A percentile compares a stretch with the other conserved stretches of the same genome.
phyloP scores from a whole-genome alignment of 257 asterid genomes.

The Capsicum baccatum region DNA sequence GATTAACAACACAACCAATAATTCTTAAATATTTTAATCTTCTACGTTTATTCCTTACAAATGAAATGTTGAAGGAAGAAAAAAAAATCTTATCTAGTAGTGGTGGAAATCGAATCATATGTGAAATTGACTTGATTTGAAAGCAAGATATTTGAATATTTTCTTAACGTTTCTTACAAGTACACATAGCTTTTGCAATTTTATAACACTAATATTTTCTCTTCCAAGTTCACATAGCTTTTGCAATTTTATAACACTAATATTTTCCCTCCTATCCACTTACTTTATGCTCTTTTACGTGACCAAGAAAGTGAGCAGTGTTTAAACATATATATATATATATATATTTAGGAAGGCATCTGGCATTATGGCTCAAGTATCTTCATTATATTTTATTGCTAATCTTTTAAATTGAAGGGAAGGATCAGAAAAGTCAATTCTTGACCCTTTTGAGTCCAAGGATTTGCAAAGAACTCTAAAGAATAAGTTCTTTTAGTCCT shows the following conservation, averaged over 20 bases:
- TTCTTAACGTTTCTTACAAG: background rate
- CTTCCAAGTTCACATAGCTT: background rate
- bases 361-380: background rate
- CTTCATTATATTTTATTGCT: background rate
- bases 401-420: background rate
- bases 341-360: background rate
- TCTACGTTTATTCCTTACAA: background rate
- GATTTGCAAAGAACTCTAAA: background rate
- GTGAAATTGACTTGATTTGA: background rate
- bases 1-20: background rate
- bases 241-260: conserved; percentile 1
- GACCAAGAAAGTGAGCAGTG: background rate
- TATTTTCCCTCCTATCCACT: background rate
- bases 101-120: background rate
- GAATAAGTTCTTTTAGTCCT: background rate
- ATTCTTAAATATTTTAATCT: background rate
- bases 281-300: background rate
- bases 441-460: background rate
- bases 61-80: background rate
- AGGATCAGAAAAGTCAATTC: background rate
- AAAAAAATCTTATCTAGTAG: background rate
- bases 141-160: background rate
- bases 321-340: background rate
- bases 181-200: conserved; percentile 15
- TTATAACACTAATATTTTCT: background rate